Percentiles rank a stretch among this genome's conserved stretches.
Conservation (phyloP, 352 stramenopile species). For the Pythium dissotocum region DNA sequence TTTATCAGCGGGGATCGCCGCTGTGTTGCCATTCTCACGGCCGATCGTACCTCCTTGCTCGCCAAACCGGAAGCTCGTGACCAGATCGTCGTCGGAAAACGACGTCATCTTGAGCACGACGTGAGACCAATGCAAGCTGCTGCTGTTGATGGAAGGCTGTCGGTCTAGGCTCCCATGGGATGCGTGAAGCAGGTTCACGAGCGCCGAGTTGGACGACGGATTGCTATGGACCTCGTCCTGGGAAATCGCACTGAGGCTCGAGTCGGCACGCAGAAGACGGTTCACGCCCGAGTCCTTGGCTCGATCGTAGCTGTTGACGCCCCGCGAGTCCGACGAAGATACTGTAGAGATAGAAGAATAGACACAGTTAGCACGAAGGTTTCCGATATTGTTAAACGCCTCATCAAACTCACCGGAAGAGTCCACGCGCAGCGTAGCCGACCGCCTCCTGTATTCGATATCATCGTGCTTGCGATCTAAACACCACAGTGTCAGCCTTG, state of each 20-base stretch:
- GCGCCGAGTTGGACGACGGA: background rate
- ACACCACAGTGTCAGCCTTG: background rate
- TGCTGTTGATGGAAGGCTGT: background rate
- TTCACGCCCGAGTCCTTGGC: constrained; percentile 64
- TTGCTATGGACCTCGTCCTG: constrained; percentile 19
- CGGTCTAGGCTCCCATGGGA: background rate
- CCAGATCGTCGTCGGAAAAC: constrained; percentile 67
- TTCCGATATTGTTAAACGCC: too few relatives aligned
- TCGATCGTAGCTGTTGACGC: constrained; percentile 51
- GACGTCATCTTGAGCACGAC: constrained; percentile 87
- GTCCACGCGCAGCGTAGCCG: constrained; percentile 55
- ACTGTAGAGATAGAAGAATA: constrained; percentile 24
- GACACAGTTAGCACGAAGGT: background rate
- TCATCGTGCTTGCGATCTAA: constrained; percentile 68
- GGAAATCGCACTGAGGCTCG: constrained; percentile 27
- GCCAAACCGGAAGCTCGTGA: constrained; percentile 78
- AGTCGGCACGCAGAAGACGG: constrained; percentile 51
- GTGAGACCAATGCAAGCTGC: constrained; percentile 52
- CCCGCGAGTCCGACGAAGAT: constrained; percentile 44
- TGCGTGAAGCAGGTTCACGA: background rate
- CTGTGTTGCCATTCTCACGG: constrained; percentile 47
- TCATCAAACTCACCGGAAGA: constrained; percentile 44
- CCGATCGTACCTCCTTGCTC: constrained; percentile 54
- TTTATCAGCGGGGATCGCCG: constrained; percentile 77
- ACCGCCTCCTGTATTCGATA: constrained; percentile 50